Base-by-base conservation (phyloP, 306 rosid genomes). In the Neltuma alba region DNA sequence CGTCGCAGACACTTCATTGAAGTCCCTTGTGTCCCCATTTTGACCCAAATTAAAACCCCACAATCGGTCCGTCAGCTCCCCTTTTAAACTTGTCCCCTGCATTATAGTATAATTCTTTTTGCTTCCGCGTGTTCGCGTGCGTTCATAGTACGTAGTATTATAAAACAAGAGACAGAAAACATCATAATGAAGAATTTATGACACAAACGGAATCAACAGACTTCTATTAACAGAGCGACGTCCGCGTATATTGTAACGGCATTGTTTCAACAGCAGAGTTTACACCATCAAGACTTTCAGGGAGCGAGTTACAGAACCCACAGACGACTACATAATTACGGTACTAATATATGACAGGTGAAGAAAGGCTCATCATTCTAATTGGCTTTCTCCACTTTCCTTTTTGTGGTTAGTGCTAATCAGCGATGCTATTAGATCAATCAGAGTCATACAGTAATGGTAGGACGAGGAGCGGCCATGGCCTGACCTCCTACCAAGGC, bases 371-470 rank as follows among this genome's bases (percentile, higher is more conserved):
- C 82, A 57, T 52, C 76, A 64, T 57, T 79, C 34, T 74, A 40
- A 21, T 68, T 76, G 68, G 55, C 72, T 67, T 41, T 57, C 76
- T 66, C 15, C 70, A 40, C 78, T 69, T 34, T 48, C 37, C 8
- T 58, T 70, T 60, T 54, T 67, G 20, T 42, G 36, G 89, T 88
- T 80, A 86, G 91, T 80, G 74, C 61, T 76, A 83, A 76, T 55
- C 70, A 85, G 38, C 12, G 42, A 38, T 7, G 23, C 25, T 45
- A 63, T 73, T 63, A 47, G 41, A 74, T 37, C 7, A 61, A 74
- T 33, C 40, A 42, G 21, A 55, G 41, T 89, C 85, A 93, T 47
- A 80, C 98, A 58, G 78, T 85, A 15, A 93, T 89, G 41, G 90
- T 84, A 62, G 80, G 82, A 41, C 85, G 77, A 31, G 90, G 68